Conservation (phyloP, 768 basidiomycete species). For the Naganishia randhawae region DNA sequence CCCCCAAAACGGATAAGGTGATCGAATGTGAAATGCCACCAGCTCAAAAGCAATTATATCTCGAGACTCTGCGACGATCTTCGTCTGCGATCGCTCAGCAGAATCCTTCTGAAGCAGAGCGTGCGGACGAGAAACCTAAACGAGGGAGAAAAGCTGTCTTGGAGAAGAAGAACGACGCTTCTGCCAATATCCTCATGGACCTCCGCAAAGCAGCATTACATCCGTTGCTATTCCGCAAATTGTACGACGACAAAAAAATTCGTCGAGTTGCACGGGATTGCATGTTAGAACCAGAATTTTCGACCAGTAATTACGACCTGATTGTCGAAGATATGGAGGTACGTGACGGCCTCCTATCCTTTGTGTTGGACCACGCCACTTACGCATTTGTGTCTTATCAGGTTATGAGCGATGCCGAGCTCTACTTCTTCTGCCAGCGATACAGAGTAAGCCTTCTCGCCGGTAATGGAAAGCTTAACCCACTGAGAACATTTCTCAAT, state of each 20-base stretch:
- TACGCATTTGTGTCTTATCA: conserved; percentile 39
- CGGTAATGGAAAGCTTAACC: neutral
- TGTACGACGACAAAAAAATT: conserved; percentile 73
- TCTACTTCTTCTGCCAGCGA: conserved; percentile 76
- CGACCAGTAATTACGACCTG: conserved; percentile 71
- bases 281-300: conserved; percentile 87
- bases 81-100: conserved; percentile 59
- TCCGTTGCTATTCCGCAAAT: conserved; percentile 88
- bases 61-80: conserved; percentile 76
- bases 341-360: conserved; percentile 20
- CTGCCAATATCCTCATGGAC: conserved; percentile 93
- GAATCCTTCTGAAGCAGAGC: conserved; percentile 43
- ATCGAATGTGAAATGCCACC: conserved; percentile 92
- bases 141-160: conserved; percentile 57
- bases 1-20: conserved; percentile 84
- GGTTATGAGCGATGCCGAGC: conserved; percentile 95
- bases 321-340: conserved; percentile 91
- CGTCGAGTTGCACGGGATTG: conserved; percentile 72
- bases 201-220: conserved; percentile 93
- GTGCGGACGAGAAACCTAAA: conserved; percentile 44
- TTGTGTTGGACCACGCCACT: neutral
- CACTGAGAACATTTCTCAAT: neutral
- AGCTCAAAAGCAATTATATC: conserved; percentile 76
- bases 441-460: conserved; percentile 65
- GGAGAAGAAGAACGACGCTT: conserved; percentile 48